Base-by-base conservation (phyloP, 495 filamentous ascomycete genomes). In the Xylaria venustula region DNA sequence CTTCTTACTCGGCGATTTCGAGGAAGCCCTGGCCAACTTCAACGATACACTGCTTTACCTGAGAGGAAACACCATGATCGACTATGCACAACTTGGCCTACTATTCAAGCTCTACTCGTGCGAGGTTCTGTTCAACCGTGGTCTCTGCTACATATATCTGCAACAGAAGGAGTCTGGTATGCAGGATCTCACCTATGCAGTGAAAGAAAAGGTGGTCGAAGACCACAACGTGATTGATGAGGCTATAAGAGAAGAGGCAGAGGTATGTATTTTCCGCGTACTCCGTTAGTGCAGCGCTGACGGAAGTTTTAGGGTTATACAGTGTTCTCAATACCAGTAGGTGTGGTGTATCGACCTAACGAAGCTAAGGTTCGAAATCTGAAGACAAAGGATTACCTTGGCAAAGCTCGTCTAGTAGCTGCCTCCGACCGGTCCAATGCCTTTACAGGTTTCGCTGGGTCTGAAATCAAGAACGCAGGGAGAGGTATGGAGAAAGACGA, bases 141-240 rank as follows among this genome's bases (percentile, higher is more conserved):
- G 94, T 45, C 83, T 99, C 40, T 98, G 95, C 77, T 98, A 97
- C 76, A 95, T 98, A 67, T 98, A 98, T 68, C 84, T 98, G 14
- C 89, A 92, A 68, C 91, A 97, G 73, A 90, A 91, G 73, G 88
- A 90, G 12, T 84, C 88, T 12, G 94, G 94, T 54, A 87, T 99
- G 85, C 85, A 90, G 73, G 94, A 99, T 81, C 78, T 99, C 51
- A 83, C 87, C 49, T 97, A 87, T 74, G 94, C 94, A 4, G 89
- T 89, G n/a, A 92, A 95, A 74, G 94, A 99, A 77, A 97, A 97
- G 77, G 88, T 92, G 42, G 92, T 93, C 1, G 85, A 92, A 45
- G 93, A 97, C 62, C 94, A 99, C 74, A 90, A 92, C 73, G 94
- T 99, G 59, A 99, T 99, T 70, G 90, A 99, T 64, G 94, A 99